Percentiles rank a stretch among this genome's conserved stretches.
These are phyloP conservation scores for Solanum chiquidenum DNA, from an alignment of 257 asterid species.

Conservation along the genomic window DNA sequence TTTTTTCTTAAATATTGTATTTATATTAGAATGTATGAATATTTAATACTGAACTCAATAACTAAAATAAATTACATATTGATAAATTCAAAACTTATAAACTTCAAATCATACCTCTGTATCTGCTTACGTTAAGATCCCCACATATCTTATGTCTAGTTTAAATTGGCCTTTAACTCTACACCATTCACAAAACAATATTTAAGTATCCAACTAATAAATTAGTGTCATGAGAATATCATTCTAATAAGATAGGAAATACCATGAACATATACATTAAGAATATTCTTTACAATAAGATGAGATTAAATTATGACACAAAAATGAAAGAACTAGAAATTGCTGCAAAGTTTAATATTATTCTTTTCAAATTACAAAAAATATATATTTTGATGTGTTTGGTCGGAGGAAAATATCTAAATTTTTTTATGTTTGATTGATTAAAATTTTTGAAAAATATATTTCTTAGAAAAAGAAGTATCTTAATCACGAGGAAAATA, in stretches of 20 bases:
- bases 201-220: neutral
- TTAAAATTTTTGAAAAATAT: neutral
- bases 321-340: neutral
- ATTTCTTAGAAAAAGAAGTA: neutral
- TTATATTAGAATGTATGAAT: neutral
- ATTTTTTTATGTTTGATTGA: neutral
- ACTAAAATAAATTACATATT: neutral
- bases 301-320: neutral
- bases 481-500: neutral
- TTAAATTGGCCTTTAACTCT: neutral
- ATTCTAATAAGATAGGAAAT: neutral
- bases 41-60: no score
- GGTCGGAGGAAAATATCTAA: neutral
- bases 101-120: neutral
- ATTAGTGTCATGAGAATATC: neutral
- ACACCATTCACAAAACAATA: neutral
- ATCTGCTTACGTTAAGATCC: no score
- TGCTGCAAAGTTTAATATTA: neutral
- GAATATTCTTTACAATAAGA: neutral
- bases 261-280: neutral
- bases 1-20: neutral
- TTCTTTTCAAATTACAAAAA: neutral
- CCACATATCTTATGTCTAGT: neutral
- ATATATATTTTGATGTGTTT: neutral
- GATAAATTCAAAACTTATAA: neutral